Conservation (phyloP, 2,329 filamentous ascomycete species). For the Fusarium brevicatenulatum region DNA sequence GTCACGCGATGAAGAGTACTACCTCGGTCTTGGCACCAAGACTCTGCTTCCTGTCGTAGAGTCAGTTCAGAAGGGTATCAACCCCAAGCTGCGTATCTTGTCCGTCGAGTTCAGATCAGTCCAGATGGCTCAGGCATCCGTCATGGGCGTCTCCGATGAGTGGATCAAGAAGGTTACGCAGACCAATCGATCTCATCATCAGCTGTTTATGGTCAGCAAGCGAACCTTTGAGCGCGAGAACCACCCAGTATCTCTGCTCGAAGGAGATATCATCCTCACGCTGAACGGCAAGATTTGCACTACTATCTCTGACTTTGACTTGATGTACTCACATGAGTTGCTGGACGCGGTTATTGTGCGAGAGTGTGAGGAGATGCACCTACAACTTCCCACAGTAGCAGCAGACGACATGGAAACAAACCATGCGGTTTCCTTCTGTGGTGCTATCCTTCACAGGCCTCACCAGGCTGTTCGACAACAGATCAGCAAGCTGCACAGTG, state of each 20-base stretch:
- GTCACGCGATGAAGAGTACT: conserved; percentile 94
- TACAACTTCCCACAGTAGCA: conserved; percentile 85
- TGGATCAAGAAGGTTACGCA: conserved; percentile 93
- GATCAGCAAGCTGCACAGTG: conserved; percentile 94
- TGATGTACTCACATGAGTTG: conserved; percentile 91
- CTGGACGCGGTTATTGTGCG: conserved; percentile 89
- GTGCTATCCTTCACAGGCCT: conserved; percentile 89
- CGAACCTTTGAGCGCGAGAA: conserved; percentile 72
- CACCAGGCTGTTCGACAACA: conserved; percentile 97
- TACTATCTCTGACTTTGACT: conserved; percentile 88
- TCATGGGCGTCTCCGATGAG: conserved; percentile 96
- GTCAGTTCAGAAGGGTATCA: conserved; percentile 82
- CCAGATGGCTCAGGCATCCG: conserved; percentile 94
- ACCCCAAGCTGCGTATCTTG: conserved; percentile 86
- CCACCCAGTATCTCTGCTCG: conserved; percentile 70
- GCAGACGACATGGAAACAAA: conserved; percentile 93
- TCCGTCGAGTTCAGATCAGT: conserved; percentile 95
- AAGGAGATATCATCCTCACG: conserved; percentile 92
- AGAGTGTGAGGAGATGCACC: conserved; percentile 79
- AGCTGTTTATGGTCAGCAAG: conserved; percentile 98
- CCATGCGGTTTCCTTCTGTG: conserved; percentile 92
- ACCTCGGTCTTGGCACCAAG: conserved; percentile 89
- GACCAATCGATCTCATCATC: conserved; percentile 91
- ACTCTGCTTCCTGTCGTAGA: conserved; percentile 89
- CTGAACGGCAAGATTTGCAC: conserved; percentile 94